Evolutionary conservation across 1,284 basidiomycete species (phyloP).

Genomic region (Ustilago shanxiensis): DNA sequence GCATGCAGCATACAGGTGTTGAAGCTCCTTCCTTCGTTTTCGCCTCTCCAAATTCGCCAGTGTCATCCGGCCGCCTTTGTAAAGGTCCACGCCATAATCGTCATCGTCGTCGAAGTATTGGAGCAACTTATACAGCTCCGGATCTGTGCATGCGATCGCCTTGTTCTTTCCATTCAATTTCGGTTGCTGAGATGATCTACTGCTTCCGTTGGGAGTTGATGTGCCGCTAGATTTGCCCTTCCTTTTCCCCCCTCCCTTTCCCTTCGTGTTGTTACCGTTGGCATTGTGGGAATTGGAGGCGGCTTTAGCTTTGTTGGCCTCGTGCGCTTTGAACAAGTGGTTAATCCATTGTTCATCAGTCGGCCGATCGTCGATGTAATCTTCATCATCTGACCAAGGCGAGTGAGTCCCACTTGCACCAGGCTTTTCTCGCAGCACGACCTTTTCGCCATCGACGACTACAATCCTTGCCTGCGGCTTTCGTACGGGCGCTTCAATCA

Average conservation of each 20-base stretch:
- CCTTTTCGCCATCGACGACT: slow-evolving; percentile 25
- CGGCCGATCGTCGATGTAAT: background rate
- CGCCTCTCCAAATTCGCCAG: slow-evolving; percentile 1
- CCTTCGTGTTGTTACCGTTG: slow-evolving; percentile 1
- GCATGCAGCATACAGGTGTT: slow-evolving; percentile 28
- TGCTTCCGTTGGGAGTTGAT: background rate
- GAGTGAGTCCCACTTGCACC: background rate
- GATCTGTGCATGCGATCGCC: slow-evolving; percentile 14
- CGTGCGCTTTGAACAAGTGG: background rate
- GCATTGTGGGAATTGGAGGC: background rate
- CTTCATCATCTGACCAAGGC: slow-evolving; percentile 22
- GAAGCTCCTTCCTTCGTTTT: slow-evolving; percentile 29
- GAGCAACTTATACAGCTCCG: slow-evolving; percentile 9
- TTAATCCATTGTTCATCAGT: slow-evolving; percentile 2
- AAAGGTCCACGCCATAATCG: slow-evolving; percentile 9
- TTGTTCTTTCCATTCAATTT: slow-evolving; percentile 17
- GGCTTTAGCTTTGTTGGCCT: background rate
- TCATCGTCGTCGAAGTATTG: slow-evolving; percentile 16
- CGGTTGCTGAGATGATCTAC: background rate
- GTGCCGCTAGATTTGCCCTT: slow-evolving; percentile 10
- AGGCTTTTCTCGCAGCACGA: slow-evolving; percentile 15
- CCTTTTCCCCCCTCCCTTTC: slow-evolving; percentile 7
- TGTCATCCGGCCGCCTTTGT: background rate
- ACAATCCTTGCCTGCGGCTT: slow-evolving; percentile 6
- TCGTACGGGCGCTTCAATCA: background rate